phyloP scores from a whole-genome alignment of 2,329 filamentous ascomycete genomes.

The Aspergillus spinulosporus region DNA sequence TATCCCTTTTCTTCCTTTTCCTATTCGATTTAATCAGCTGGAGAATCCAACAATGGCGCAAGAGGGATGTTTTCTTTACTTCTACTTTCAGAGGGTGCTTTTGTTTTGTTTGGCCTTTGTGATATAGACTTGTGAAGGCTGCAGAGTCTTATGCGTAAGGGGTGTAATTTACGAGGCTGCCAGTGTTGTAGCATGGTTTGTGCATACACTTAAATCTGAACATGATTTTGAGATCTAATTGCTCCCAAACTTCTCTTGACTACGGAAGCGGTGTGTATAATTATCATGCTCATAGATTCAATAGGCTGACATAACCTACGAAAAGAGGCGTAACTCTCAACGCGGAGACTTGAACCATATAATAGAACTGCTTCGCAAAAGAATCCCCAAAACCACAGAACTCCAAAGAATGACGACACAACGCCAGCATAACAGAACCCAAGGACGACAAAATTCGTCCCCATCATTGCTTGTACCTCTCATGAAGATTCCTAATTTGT shows the following conservation, averaged over 20 bases:
- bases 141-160: conserved; percentile 13
- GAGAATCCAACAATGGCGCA: conserved; percentile 2
- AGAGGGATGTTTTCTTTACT: conserved; percentile 3
- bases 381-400: conserved; percentile 6
- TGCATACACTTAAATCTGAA: no score
- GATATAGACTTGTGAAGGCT: conserved; percentile 13
- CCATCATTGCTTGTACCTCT: conserved; percentile 49
- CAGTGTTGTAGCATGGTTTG: no score
- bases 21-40: background rate
- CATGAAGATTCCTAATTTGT: conserved; percentile 71
- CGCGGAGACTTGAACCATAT: background rate
- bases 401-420: conserved; percentile 2
- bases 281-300: background rate
- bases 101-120: conserved; percentile 7
- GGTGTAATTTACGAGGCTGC: conserved; percentile 13
- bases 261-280: background rate
- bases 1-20: background rate
- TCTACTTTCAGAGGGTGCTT: background rate
- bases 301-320: conserved; percentile 1
- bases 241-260: no score
- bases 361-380: conserved; percentile 2
- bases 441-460: background rate
- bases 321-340: background rate
- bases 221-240: background rate
- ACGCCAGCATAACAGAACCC: conserved; percentile 1